Evolutionary conservation across 306 rosid genomes (phyloP).

Genomic region (Gillenia trifoliata): DNA sequence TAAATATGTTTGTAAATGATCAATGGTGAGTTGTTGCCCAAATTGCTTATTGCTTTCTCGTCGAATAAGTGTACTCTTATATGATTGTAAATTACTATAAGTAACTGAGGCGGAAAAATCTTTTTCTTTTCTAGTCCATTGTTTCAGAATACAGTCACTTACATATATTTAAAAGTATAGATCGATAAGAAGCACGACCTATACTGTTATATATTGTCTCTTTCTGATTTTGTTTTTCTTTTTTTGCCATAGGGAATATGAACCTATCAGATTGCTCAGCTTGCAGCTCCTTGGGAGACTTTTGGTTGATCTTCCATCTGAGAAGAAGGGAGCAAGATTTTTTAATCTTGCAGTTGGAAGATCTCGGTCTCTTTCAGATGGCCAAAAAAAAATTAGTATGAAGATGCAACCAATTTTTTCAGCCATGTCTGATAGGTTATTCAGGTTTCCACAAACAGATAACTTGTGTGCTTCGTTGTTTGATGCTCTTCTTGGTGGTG

Average conservation of each 20-base stretch:
- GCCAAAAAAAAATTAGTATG: conserved; percentile 45
- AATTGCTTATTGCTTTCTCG: background rate
- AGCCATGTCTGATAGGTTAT: conserved; percentile 80
- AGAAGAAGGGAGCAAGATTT: conserved; percentile 89
- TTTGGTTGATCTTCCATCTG: conserved; percentile 84
- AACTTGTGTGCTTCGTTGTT: conserved; percentile 85
- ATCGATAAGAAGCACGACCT: background rate
- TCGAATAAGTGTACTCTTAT: background rate
- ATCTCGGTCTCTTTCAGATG: conserved; percentile 57
- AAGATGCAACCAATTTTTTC: conserved; percentile 72
- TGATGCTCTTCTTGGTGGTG: conserved; percentile 99
- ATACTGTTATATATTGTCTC: background rate
- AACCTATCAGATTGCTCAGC: conserved; percentile 89
- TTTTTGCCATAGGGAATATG: conserved; percentile 49
- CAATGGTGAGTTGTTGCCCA: background rate
- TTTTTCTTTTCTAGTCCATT: conserved; percentile 1
- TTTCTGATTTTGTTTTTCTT: conserved; percentile 16
- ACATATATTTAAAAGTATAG: background rate
- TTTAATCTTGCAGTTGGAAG: conserved; percentile 73
- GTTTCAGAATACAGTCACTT: background rate
- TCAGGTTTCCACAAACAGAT: conserved; percentile 88
- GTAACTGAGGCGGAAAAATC: conserved; percentile 9
- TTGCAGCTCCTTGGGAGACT: conserved; percentile 93
- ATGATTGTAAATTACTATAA: background rate
- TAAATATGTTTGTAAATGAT: background rate